Base-by-base conservation (phyloP, 805 yeast species). In the Zygotorulaspora florentina region DNA sequence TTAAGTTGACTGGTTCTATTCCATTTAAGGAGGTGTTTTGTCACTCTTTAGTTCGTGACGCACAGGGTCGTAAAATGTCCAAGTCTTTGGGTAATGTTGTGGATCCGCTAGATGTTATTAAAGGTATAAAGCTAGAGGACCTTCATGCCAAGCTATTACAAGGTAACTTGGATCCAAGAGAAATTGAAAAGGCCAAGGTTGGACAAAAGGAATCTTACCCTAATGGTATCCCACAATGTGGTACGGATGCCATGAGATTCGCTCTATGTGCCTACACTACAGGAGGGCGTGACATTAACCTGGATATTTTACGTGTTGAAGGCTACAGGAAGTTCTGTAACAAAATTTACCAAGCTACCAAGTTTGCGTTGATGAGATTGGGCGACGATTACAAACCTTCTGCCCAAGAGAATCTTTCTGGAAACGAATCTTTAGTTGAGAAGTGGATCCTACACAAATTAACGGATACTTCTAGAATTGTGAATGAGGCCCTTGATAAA, bases 281-380 rank as follows among this genome's bases (percentile, higher is more conserved):
- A 40, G 99, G 99, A 73, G 98, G 97, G 59, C 83, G 98, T 72
- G 99, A 93, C 64, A 93, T 93, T 68, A 93, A 93, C 73, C 77
- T 93, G 66, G 97, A 93, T 66, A 89, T 93, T 58, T 74, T 88
- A 67, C 85, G 98, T 73, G 96, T 93, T 56, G 98, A 93, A 68
- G 99, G 98, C 62, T 93, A 93, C 83, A 82, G 99, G 73, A 93
- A 93, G 79, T 93, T 93, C 86, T 89, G 99, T 77, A 93, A 93
- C 82, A 93, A 93, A 81, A 93, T 93, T 60, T 93, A 88, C 77
- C 98, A 93, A 74, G 99, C 99, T 44, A 90, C 98, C 52, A 93
- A 93, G 73, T 93, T 93, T 64, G 98, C 89, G 35, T 74, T 93
- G 70, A 81, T 90, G 81, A 83, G 95, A 68, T 77, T 93, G 52